Evolutionary conservation across 139 green algal genomes (phyloP), one percentile per base, ranked within the genome.

Genomic region (Chlorella sp.): DNA sequence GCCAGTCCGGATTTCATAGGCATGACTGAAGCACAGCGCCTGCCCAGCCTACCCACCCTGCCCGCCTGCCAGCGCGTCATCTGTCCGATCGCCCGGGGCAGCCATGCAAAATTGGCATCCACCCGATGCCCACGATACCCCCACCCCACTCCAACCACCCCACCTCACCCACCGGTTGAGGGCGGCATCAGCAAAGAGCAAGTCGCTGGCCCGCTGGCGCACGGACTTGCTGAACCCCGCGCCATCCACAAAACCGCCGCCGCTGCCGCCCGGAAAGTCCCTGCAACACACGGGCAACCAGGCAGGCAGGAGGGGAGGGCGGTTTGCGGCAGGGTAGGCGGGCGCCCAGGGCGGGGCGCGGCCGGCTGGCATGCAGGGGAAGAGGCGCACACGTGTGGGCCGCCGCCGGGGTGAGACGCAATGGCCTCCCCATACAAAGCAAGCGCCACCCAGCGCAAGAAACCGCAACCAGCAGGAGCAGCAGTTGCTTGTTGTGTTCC

Each of bases 251-350:
- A 90, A 90, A 7, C 76, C n/a, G 32, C 94, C 91, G 32, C 93
- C 93, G 18, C 64, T 90, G 68, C 95, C 94, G 32, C 87, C 94
- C 5, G 95, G 93, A 18, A 92, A 86, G 39, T 93, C 90, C 7
- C 89, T 91, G 92, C 92, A 60, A 39, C 77, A n/a, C 21, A 32
- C 39, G n/a, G n/a, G n/a, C n/a, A n/a, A n/a, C n/a, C n/a, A n/a
- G n/a, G n/a, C 22, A n/a, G 39, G 24, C 18, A 36, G 76, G 30
- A 30, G 91, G 93, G 91, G 34, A 34, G 36, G 82, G n/a, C n/a
- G n/a, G n/a, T n/a, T n/a, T n/a, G n/a, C n/a, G n/a, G n/a, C n/a
- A n/a, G n/a, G n/a, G n/a, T n/a, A n/a, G n/a, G n/a, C n/a, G n/a
- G n/a, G n/a, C n/a, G n/a, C n/a, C n/a, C 53, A 21, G 34, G 16